Base-by-base conservation (phyloP, 352 stramenopile genomes). In the Blastocystis sp. region DNA sequence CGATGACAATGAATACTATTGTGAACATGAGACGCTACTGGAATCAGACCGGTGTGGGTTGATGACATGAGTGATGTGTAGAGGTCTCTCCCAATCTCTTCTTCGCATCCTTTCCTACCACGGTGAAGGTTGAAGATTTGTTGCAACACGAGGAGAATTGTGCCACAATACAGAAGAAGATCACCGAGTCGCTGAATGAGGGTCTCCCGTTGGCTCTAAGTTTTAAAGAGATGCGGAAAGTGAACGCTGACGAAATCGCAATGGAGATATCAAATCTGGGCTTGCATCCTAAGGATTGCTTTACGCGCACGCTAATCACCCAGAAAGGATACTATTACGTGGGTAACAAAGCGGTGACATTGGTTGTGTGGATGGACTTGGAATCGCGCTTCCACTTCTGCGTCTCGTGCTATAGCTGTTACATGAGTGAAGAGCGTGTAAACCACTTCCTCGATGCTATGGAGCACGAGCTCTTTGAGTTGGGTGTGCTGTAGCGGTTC, bases 1-100 rank as follows among this genome's bases (percentile, higher is more conserved):
- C 77, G 1, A 88, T 88, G 9, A 74, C 24, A 2, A 76, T 88
- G 33, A 74, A 70, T 29, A 88, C 77, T 3, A 39, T 88, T 33
- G 77, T 88, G 24, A 88, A 88, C 51, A 88, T 88, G 77, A 31
- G 77, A 71, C 61, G 77, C 26, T 88, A 88, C 41, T 61, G 24
- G 41, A 62, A 62, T 21, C n/a, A 16, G 4, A 33, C 31, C 0
- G 37, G 69, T 63, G 26, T 10, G 29, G 0, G 29, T 21, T 35
- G 12, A 26, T 45, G 26, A 35, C 1, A 24, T 2, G 1, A 9
- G 6, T 77, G 10, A 77, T 77, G 9, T 13, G 24, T 77, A 77
- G 66, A 55, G 24, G 45, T 59, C 4, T 31, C 45, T 13, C 69
- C 69, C 12, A 33, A 26, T 24, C n/a, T 62, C 3, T 80, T 62